Base-by-base conservation (phyloP, 768 basidiomycete species). In the Hypholoma sublateritium region DNA sequence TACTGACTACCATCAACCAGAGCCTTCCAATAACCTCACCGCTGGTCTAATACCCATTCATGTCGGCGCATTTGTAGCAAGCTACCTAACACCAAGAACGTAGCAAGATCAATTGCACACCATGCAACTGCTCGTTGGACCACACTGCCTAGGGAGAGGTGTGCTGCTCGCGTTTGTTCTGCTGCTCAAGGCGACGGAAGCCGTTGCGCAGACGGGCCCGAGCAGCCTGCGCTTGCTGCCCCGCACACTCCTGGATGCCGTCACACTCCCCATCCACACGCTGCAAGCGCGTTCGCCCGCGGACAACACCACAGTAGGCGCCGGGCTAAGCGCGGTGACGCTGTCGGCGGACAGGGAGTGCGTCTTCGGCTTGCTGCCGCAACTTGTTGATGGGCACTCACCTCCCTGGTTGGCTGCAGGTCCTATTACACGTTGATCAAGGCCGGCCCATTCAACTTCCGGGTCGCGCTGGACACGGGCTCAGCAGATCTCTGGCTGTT, bases 401-500 rank as follows among this genome's bases (percentile, higher is more conserved):
- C 32, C 55, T 11, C 19, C 24, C 14, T 17, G 34, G 49, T 53
- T 21, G 35, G 62, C 28, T 19, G 43, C 62, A 91, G 90, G 64
- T 84, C 89, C 2, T 92, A 90, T 65, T 91, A 80, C 62, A 72
- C 80, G 17, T 69, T 88, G 39, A 77, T 91, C 55, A 69, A 80
- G 59, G 73, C 79, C 24, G 91, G 89, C 32, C 73, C 75, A 54
- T 81, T 89, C 55, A 81, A 72, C 63, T 87, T 91, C 62, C 85
- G 89, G 14, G 82, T 85, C 17, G 83, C 82, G 0, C 72, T 92
- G 43, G 91, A 93, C 67, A 92, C 90, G 1, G 91, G 78, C 16
- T 91, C 89, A 7, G 75, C 87, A 14, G 86, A 87, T 72, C 70
- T 88, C 12, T 93, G 89, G 89, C 59, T 92, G 17, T 65, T 83